phyloP scores from a whole-genome alignment of 2,329 filamentous ascomycete genomes.

The Claviceps monticola region DNA sequence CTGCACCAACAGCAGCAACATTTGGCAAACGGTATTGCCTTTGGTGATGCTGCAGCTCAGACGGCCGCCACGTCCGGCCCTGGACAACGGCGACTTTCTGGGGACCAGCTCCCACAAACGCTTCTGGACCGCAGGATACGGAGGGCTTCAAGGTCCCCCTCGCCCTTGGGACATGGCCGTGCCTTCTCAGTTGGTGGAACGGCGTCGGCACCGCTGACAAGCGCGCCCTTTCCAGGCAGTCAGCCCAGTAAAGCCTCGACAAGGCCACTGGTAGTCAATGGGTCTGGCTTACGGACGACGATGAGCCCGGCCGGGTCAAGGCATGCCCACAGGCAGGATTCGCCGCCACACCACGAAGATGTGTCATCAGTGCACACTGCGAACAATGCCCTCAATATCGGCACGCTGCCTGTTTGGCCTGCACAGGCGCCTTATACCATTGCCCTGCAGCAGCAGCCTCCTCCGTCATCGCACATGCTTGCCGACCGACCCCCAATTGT shows the following conservation, averaged over 20 bases:
- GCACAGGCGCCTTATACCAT: constrained; percentile 1
- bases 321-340: constrained; percentile 3
- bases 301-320: constrained; percentile 8
- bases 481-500: constrained; percentile 19
- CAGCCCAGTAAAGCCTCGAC: constrained; percentile 19
- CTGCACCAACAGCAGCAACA: constrained; percentile 11
- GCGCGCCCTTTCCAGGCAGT: constrained; percentile 23
- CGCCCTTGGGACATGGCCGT: constrained; percentile 37
- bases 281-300: constrained; percentile 26
- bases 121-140: constrained; percentile 39
- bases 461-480: constrained; percentile 7
- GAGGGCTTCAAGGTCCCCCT: constrained; percentile 41
- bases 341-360: constrained; percentile 10
- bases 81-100: constrained; percentile 33
- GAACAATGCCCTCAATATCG: constrained; percentile 18
- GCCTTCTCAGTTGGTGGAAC: constrained; percentile 27
- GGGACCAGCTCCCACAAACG: constrained; percentile 39
- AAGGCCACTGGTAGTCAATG: constrained; percentile 40
- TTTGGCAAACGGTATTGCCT: constrained; percentile 27
- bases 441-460: constrained; percentile 1
- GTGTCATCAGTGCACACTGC: constrained; percentile 5
- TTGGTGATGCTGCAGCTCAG: constrained; percentile 31
- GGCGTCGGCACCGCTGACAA: constrained; percentile 24
- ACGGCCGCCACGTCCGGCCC: constrained; percentile 19
- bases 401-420: constrained; percentile 4